These are phyloP conservation scores for Dioszegia aurantiaca DNA, from an alignment of 768 basidiomycete species.

Conservation along the genomic window DNA sequence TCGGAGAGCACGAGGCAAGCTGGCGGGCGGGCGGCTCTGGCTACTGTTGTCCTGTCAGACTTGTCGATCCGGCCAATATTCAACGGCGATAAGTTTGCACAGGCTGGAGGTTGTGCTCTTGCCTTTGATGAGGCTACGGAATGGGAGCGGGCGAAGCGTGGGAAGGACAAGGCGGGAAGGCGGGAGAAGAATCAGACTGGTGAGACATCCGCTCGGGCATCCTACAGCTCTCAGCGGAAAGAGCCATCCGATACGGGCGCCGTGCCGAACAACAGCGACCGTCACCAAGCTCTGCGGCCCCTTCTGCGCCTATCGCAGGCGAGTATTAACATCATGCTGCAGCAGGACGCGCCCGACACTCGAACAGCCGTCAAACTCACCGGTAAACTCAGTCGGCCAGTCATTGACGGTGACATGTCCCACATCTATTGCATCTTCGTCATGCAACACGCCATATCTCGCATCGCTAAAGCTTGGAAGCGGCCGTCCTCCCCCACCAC, in stretches of 20 bases:
- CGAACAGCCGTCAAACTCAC: slow-evolving; percentile 21
- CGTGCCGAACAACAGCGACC: not conserved
- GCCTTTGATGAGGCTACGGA: too few relatives aligned
- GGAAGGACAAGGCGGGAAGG: too few relatives aligned
- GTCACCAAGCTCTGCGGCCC: slow-evolving; percentile 34
- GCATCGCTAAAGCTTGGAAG: slow-evolving; percentile 51
- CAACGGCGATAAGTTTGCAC: slow-evolving; percentile 36
- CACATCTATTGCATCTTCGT: slow-evolving; percentile 70
- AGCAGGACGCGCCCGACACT: slow-evolving; percentile 17
- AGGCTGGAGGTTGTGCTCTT: slow-evolving; percentile 29
- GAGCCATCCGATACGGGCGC: too few relatives aligned
- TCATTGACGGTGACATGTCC: slow-evolving; percentile 54
- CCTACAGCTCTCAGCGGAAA: too few relatives aligned
- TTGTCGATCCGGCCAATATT: slow-evolving; percentile 47
- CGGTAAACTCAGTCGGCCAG: slow-evolving; percentile 6
- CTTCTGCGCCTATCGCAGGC: slow-evolving; percentile 16
- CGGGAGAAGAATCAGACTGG: too few relatives aligned
- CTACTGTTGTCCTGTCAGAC: slow-evolving; percentile 24
- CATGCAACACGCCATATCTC: slow-evolving; percentile 59
- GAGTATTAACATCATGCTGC: slow-evolving; percentile 16
- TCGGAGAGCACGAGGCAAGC: slow-evolving; percentile 17
- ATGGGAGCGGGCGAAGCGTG: not conserved
- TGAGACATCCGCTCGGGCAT: too few relatives aligned
- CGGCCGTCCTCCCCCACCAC: slow-evolving; percentile 30
- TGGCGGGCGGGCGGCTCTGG: slow-evolving; percentile 36